Evolutionary conservation across 2,329 filamentous ascomycete species (phyloP).

Genomic region (Penicillium aurantiogriseum): DNA sequence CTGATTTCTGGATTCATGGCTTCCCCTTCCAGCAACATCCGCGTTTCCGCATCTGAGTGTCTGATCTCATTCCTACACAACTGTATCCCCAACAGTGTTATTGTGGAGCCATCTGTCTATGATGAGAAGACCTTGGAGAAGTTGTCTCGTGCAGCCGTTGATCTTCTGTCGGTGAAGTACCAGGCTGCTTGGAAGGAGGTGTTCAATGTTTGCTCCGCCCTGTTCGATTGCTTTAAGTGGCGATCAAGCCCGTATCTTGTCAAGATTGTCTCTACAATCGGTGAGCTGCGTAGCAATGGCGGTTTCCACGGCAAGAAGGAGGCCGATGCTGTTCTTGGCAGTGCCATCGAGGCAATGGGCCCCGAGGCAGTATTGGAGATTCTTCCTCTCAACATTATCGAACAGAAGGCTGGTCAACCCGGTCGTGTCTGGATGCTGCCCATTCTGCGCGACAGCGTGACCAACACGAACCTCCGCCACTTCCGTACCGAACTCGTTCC

Average conservation of each 20-base stretch:
- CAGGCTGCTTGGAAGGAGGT: conserved; percentile 94
- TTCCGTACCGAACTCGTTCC: conserved; percentile 86
- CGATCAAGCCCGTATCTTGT: conserved; percentile 74
- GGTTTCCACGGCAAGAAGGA: conserved; percentile 93
- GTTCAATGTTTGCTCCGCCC: conserved; percentile 80
- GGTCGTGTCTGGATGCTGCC: conserved; percentile 95
- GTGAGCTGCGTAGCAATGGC: conserved; percentile 82
- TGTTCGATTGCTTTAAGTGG: conserved; percentile 87
- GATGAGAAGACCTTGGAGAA: conserved; percentile 89
- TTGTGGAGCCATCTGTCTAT: conserved; percentile 85
- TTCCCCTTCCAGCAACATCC: conserved; percentile 87
- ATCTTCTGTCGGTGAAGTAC: conserved; percentile 82
- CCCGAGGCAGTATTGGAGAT: conserved; percentile 78
- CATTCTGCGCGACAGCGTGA: conserved; percentile 81
- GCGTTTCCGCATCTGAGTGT: conserved; percentile 91
- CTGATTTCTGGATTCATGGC: conserved; percentile 79
- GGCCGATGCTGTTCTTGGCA: conserved; percentile 84
- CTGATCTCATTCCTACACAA: conserved; percentile 89
- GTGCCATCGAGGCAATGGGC: conserved; percentile 85
- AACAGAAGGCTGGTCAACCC: conserved; percentile 71
- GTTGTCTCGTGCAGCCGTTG: conserved; percentile 66
- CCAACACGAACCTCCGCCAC: conserved; percentile 81
- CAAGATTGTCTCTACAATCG: conserved; percentile 73
- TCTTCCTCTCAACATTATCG: conserved; percentile 80
- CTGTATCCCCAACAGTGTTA: conserved; percentile 77